A percentile compares a stretch with the other conserved stretches of the same genome.
Conservation (phyloP, 352 stramenopile species). For the Globisporangium okanoganense region DNA sequence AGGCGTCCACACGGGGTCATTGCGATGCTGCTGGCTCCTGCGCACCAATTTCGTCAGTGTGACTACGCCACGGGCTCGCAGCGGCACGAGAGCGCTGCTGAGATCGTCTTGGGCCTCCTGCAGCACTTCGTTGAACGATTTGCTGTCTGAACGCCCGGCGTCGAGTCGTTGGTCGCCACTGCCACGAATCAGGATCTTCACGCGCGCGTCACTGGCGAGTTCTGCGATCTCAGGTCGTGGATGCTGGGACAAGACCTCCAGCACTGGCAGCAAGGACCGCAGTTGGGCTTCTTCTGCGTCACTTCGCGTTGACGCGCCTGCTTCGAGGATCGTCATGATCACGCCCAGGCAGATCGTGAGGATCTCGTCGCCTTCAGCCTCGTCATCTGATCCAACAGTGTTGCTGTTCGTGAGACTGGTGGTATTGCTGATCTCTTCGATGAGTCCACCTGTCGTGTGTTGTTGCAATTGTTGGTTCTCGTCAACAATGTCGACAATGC, state of each 20-base stretch:
- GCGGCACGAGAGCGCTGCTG: constrained; percentile 52
- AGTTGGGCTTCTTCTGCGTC: constrained; percentile 57
- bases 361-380: constrained; percentile 63
- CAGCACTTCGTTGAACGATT: constrained; percentile 57
- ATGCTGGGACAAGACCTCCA: constrained; percentile 56
- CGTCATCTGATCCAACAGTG: constrained; percentile 19
- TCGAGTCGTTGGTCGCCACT: constrained; percentile 7
- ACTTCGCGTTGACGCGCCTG: constrained; percentile 40
- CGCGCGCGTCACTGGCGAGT: constrained; percentile 57
- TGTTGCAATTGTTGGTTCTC: not conserved
- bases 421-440: constrained; percentile 9
- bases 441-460: not conserved
- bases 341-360: constrained; percentile 76
- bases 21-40: constrained; percentile 37
- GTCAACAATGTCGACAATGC: not conserved
- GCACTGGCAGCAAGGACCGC: constrained; percentile 50
- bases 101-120: constrained; percentile 53
- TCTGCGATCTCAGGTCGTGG: constrained; percentile 61
- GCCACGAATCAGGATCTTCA: constrained; percentile 57
- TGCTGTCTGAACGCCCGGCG: not conserved
- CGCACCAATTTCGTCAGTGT: constrained; percentile 75
- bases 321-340: constrained; percentile 77
- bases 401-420: constrained; percentile 2
- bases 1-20: constrained; percentile 38
- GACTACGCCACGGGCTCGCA: constrained; percentile 73